phyloP scores from a whole-genome alignment of 2,329 filamentous ascomycete species.

The Trichophyton benhamiae region DNA sequence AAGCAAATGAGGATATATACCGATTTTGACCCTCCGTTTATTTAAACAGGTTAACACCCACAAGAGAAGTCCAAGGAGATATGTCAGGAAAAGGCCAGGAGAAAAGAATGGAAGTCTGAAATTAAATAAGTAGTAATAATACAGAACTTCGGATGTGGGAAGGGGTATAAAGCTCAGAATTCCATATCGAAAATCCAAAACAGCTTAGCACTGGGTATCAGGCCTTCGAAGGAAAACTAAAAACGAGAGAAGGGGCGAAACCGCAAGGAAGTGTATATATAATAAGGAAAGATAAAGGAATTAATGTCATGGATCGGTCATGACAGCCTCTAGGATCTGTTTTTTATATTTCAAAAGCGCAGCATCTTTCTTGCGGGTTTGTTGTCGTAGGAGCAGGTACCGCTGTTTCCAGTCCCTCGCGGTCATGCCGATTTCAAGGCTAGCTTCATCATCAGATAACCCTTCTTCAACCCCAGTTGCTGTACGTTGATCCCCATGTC shows the following conservation, averaged over 20 bases:
- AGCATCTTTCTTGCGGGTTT: slow-evolving; percentile 29
- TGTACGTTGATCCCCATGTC: not conserved
- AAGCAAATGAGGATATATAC: not conserved
- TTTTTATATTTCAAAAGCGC: slow-evolving; percentile 30
- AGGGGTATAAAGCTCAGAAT: not conserved
- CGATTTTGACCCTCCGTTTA: not conserved
- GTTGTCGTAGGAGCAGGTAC: slow-evolving; percentile 26
- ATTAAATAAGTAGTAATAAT: slow-evolving; percentile 1
- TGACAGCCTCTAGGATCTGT: slow-evolving; percentile 33
- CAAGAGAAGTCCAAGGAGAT: not conserved
- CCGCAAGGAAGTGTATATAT: not conserved
- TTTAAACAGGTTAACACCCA: not conserved
- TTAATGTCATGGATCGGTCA: slow-evolving; percentile 15
- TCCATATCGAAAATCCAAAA: not conserved
- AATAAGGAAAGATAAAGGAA: not conserved
- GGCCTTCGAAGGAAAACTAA: not conserved
- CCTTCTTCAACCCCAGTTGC: not conserved
- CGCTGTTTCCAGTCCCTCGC: slow-evolving; percentile 29
- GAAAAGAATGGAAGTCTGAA: not conserved
- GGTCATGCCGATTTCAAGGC: slow-evolving; percentile 18
- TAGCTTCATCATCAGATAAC: slow-evolving; percentile 18
- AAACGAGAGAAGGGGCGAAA: not conserved
- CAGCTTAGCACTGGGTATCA: not conserved
- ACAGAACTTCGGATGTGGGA: not conserved
- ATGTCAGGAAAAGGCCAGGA: not conserved